Percentiles rank a stretch among this genome's conserved stretches.
phyloP scores from a whole-genome alignment of 148 eudicot genomes.

The Oxyria digyna region DNA sequence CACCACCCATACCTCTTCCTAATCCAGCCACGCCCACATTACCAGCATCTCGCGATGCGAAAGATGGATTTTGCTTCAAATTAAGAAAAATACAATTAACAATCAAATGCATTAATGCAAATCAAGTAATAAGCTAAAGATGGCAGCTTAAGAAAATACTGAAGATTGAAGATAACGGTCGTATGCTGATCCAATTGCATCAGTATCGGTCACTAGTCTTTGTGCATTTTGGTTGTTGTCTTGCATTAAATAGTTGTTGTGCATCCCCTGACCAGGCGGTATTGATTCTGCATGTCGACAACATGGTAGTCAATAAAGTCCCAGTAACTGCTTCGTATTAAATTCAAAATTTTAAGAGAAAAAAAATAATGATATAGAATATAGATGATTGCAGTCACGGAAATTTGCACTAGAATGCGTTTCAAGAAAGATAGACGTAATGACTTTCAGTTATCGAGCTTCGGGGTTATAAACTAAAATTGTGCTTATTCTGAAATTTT shows the following conservation, averaged over 20 bases:
- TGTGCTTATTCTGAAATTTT: background rate
- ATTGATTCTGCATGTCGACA: slow-evolving; percentile 24
- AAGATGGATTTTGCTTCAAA: slow-evolving; percentile 33
- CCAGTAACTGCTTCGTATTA: no score
- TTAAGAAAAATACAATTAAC: background rate
- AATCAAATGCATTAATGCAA: background rate
- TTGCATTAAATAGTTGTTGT: slow-evolving; percentile 23
- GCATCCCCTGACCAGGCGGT: slow-evolving; percentile 32
- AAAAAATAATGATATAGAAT: background rate
- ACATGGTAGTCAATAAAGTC: background rate
- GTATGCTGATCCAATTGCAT: slow-evolving; percentile 47
- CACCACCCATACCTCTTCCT: slow-evolving; percentile 32
- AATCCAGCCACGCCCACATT: slow-evolving; percentile 20
- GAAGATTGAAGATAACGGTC: slow-evolving; percentile 51
- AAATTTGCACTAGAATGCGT: background rate
- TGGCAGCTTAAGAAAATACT: slow-evolving; percentile 16
- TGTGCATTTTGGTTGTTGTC: slow-evolving; percentile 31
- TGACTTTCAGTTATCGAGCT: background rate
- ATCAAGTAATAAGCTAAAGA: background rate
- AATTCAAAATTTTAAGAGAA: no score
- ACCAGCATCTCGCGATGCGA: slow-evolving; percentile 29
- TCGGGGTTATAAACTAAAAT: background rate
- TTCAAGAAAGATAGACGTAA: background rate
- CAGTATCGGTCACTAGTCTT: slow-evolving; percentile 30
- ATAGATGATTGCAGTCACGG: background rate